Conservation (phyloP, 129 eudicot species). For the Centaurea solstitialis region DNA sequence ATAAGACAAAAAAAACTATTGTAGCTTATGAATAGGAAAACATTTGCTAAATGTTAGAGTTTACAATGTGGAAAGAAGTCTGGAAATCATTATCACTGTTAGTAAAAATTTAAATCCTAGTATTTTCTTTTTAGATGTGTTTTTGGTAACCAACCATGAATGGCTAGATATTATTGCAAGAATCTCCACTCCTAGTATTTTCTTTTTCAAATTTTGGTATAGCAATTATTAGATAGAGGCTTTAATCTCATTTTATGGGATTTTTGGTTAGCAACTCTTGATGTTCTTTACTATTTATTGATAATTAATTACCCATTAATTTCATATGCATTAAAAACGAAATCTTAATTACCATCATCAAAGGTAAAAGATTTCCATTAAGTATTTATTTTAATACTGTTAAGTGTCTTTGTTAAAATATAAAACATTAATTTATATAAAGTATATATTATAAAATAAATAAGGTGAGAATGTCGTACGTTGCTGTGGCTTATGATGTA, state of each 20-base stretch:
- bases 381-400: not conserved
- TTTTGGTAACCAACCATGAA: too few relatives aligned
- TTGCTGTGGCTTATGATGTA: too few relatives aligned
- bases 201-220: not conserved
- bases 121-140: too few relatives aligned
- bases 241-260: not conserved
- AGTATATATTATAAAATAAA: too few relatives aligned
- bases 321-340: not conserved
- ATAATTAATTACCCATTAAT: not conserved
- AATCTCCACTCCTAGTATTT: not conserved
- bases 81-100: not conserved
- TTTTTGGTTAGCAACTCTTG: not conserved
- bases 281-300: not conserved
- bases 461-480: too few relatives aligned
- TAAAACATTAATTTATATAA: too few relatives aligned
- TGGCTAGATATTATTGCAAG: not conserved
- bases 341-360: not conserved
- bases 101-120: not conserved
- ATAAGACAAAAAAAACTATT: too few relatives aligned
- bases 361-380: not conserved
- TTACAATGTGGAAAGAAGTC: too few relatives aligned
- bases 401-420: too few relatives aligned
- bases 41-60: too few relatives aligned
- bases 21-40: too few relatives aligned
- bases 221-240: not conserved